phyloP scores from a whole-genome alignment of 345 rosid species.

The Garcia nutans region DNA sequence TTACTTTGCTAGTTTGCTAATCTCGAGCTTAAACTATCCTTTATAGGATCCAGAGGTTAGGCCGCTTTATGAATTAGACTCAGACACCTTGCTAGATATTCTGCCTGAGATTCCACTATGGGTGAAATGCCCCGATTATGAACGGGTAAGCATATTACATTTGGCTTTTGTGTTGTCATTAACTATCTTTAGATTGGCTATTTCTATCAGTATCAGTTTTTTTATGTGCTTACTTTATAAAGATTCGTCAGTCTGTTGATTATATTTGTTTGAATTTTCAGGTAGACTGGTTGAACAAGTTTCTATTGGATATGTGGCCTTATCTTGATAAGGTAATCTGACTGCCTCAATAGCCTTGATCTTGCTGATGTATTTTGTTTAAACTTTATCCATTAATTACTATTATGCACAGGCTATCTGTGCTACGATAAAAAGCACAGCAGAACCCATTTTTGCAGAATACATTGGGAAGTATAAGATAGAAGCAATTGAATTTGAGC shows the following conservation, averaged over 20 bases:
- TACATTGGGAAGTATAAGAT: constrained; percentile 51
- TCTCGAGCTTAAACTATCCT: neutral
- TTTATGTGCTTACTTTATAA: neutral
- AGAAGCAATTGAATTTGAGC: constrained; percentile 52
- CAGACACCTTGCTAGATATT: constrained; percentile 45
- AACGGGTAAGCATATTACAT: constrained; percentile 44
- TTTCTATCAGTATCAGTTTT: neutral
- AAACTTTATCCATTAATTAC: neutral
- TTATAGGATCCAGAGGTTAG: constrained; percentile 58
- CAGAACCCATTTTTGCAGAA: constrained; percentile 58
- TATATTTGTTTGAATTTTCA: constrained; percentile 17
- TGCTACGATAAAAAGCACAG: constrained; percentile 39
- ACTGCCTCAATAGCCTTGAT: constrained; percentile 11
- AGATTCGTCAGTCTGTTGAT: neutral
- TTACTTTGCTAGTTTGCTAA: neutral
- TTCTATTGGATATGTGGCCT: constrained; percentile 68
- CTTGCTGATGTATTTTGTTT: neutral
- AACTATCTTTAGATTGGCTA: neutral
- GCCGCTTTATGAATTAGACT: constrained; percentile 48
- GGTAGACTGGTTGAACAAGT: constrained; percentile 80
- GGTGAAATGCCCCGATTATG: constrained; percentile 77
- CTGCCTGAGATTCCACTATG: constrained; percentile 68
- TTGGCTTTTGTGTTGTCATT: neutral
- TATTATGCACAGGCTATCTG: constrained; percentile 53
- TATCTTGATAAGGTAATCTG: constrained; percentile 63